Percentiles rank a stretch among this genome's conserved stretches.
Evolutionary conservation across 441 rosid species (phyloP).

Genomic region (Pelargonium australe): DNA sequence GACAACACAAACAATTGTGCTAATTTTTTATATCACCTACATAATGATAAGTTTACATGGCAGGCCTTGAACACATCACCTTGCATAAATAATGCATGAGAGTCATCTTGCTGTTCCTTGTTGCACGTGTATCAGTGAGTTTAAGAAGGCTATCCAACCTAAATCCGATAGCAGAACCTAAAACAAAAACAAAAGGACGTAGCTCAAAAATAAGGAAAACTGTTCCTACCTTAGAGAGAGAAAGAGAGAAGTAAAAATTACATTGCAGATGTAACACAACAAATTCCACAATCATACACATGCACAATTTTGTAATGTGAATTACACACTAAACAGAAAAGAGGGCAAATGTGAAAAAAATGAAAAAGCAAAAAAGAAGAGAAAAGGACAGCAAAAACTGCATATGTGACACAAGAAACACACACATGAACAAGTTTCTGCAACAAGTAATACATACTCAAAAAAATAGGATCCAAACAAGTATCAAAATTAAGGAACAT

Average conservation of each 20-base stretch:
- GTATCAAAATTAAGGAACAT: not conserved
- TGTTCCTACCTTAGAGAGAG: not conserved
- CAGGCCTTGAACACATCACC: slow-evolving; percentile 34
- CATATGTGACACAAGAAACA: not conserved
- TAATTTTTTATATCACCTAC: no score
- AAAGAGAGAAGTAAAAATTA: not conserved
- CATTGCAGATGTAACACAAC: slow-evolving; percentile 2
- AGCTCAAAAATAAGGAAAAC: not conserved
- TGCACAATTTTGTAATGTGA: not conserved
- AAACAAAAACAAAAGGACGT: slow-evolving; percentile 10
- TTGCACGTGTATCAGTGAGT: slow-evolving; percentile 77
- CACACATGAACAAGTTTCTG: not conserved
- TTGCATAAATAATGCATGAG: slow-evolving; percentile 99
- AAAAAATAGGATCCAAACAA: not conserved
- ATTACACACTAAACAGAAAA: not conserved
- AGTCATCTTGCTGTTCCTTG: slow-evolving; percentile 83
- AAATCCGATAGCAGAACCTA: slow-evolving; percentile 95
- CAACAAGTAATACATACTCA: not conserved
- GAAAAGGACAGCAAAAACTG: no score
- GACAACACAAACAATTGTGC: not conserved
- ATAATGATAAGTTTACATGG: no score
- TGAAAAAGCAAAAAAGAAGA: not conserved
- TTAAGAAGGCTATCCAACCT: slow-evolving; percentile 93
- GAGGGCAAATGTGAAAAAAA: not conserved
- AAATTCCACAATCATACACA: not conserved